Percentiles rank a stretch among this genome's conserved stretches.
Conservation (phyloP, 2,329 filamentous ascomycete species). For the Tolypocladium guangdongense region DNA sequence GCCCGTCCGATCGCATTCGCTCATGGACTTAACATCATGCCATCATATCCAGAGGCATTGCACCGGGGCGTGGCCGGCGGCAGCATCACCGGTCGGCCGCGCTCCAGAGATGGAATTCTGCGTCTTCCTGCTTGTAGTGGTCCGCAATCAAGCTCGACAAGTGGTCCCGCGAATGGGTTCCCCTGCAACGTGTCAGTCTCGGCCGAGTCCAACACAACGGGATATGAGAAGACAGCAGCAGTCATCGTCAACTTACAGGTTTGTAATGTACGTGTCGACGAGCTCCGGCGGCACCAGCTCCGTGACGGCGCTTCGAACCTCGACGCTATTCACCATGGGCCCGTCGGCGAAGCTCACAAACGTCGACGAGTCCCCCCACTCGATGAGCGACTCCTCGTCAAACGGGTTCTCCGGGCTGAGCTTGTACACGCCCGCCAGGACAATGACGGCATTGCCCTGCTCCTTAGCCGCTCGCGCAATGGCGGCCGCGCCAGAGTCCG, state of each 20-base stretch:
- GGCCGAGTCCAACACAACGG: background rate
- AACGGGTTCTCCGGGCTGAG: constrained; percentile 84
- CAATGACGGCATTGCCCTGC: constrained; percentile 74
- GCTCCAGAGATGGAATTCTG: constrained; percentile 44
- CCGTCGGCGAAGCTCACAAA: constrained; percentile 73
- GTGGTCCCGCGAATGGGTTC: constrained; percentile 59
- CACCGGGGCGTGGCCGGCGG: background rate
- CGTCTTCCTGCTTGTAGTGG: constrained; percentile 65
- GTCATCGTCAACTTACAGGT: constrained; percentile 35
- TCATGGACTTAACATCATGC: background rate
- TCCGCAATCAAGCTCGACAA: constrained; percentile 64
- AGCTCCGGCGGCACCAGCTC: constrained; percentile 72
- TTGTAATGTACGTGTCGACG: constrained; percentile 77
- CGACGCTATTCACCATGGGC: constrained; percentile 63
- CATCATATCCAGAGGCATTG: background rate
- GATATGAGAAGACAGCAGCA: no score
- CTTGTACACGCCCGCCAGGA: constrained; percentile 87
- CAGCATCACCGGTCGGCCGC: constrained; percentile 15
- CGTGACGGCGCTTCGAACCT: constrained; percentile 67
- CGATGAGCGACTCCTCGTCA: constrained; percentile 69
- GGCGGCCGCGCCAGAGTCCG: constrained; percentile 70
- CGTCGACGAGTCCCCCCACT: constrained; percentile 72
- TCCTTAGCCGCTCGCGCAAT: constrained; percentile 78
- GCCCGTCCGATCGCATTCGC: background rate
- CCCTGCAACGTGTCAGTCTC: constrained; percentile 27